A percentile compares a stretch with the other conserved stretches of the same genome.
These are phyloP conservation scores for Allium cepa DNA, from an alignment of 106 monocot species.

Conservation along the genomic window DNA sequence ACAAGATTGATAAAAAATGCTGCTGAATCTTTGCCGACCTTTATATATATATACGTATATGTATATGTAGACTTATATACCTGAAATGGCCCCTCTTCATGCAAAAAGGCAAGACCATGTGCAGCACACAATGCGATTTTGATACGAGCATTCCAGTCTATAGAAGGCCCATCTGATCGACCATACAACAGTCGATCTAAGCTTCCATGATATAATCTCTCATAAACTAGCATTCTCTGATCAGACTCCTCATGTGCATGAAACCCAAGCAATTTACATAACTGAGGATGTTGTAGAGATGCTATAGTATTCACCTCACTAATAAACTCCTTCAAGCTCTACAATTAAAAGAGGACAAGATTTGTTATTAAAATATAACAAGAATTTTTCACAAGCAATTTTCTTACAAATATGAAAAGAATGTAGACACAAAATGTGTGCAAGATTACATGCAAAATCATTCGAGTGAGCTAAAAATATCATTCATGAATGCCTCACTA, in stretches of 20 bases:
- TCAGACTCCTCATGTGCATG: conserved; percentile 77
- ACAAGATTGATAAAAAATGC: too few species aligned
- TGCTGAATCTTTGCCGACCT: too few species aligned
- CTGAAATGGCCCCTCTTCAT: conserved; percentile 98
- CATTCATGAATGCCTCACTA: neutral
- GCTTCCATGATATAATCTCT: conserved; percentile 78
- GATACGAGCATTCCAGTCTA: conserved; percentile 82
- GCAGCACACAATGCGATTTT: conserved; percentile 86
- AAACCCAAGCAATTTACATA: conserved; percentile 86
- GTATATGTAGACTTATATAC: conserved; percentile 14
- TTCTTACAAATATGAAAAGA: too few species aligned
- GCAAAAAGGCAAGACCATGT: conserved; percentile 77
- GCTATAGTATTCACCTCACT: conserved; percentile 63
- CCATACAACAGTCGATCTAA: conserved; percentile 69
- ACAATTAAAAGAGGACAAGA: neutral
- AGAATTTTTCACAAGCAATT: too few species aligned
- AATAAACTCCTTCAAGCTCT: conserved; percentile 81
- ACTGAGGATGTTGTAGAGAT: conserved; percentile 68
- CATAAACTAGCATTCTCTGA: conserved; percentile 77
- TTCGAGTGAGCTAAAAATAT: too few species aligned
- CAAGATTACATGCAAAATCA: too few species aligned
- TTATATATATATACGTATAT: too few species aligned
- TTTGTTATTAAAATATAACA: too few species aligned
- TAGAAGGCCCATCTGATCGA: conserved; percentile 61
- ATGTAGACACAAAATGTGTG: too few species aligned